These are phyloP conservation scores for Westerdykella aurantiaca DNA, from an alignment of 2,329 filamentous ascomycete genomes.

Conservation along the genomic window DNA sequence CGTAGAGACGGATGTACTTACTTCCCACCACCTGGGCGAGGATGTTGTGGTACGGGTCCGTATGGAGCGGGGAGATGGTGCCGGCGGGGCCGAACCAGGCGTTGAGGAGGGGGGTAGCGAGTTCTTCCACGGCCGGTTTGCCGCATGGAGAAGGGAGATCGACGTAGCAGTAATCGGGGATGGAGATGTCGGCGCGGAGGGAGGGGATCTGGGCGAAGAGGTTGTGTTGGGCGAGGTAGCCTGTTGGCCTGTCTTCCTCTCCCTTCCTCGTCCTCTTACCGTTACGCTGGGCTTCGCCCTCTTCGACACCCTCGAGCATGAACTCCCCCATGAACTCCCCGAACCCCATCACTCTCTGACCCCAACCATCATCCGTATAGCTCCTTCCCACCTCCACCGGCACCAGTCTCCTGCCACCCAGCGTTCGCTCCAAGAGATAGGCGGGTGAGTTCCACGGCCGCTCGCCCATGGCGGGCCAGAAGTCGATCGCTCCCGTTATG, in stretches of 20 bases:
- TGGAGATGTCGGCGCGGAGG: constrained; percentile 66
- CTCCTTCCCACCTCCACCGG: constrained; percentile 81
- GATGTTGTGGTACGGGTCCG: constrained; percentile 90
- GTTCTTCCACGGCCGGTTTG: constrained; percentile 14
- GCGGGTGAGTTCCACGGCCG: constrained; percentile 65
- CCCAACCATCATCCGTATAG: constrained; percentile 82
- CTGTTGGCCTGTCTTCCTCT: constrained; percentile 39
- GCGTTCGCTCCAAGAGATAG: constrained; percentile 70
- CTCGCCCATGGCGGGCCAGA: constrained; percentile 73
- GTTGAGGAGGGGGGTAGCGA: constrained; percentile 64
- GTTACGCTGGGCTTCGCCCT: too few species aligned
- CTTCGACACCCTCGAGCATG: constrained; percentile 40
- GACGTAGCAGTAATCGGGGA: constrained; percentile 82
- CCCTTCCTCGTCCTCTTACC: background rate
- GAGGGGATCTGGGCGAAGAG: constrained; percentile 76
- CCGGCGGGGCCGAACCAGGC: constrained; percentile 87
- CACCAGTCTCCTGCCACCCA: constrained; percentile 71
- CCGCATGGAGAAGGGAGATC: constrained; percentile 39
- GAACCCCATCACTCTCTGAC: constrained; percentile 74
- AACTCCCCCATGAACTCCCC: constrained; percentile 61
- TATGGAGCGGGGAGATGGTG: constrained; percentile 89
- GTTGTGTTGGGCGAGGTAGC: constrained; percentile 89
- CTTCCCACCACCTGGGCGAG: constrained; percentile 81
- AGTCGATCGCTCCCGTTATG: constrained; percentile 57
- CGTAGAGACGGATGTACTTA: constrained; percentile 89